Evolutionary conservation across 768 basidiomycete species (phyloP).

Genomic region (Tremella mesenterica): DNA sequence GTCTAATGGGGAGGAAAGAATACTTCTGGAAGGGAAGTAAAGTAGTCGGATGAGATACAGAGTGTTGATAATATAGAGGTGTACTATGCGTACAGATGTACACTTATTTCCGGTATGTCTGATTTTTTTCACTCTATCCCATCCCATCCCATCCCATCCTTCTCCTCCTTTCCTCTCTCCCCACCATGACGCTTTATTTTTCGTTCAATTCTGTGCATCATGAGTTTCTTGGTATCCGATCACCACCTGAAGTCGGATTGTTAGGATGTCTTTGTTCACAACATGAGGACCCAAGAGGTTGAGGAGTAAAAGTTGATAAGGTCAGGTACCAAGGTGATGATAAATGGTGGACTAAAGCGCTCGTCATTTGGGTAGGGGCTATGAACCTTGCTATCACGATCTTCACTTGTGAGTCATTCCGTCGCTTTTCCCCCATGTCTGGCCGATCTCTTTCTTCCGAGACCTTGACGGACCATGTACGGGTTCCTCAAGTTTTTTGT

Average conservation of each 20-base stretch:
- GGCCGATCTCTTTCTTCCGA: neutral
- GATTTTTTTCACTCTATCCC: neutral
- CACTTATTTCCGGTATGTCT: constrained; percentile 15
- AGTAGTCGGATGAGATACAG: too few relatives aligned
- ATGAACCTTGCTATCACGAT: constrained; percentile 15
- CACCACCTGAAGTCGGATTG: too few relatives aligned
- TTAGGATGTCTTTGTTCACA: too few relatives aligned
- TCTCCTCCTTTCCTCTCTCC: too few relatives aligned
- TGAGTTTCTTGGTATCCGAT: too few relatives aligned
- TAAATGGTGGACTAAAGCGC: constrained; percentile 7
- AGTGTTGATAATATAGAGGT: too few relatives aligned
- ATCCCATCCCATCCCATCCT: neutral
- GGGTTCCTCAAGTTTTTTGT: too few relatives aligned
- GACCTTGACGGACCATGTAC: too few relatives aligned
- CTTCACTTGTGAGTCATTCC: neutral
- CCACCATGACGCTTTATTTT: too few relatives aligned
- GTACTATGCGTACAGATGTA: constrained; percentile 18
- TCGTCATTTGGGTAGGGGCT: constrained; percentile 13
- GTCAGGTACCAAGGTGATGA: constrained; percentile 20
- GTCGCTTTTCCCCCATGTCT: neutral
- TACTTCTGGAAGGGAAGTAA: too few relatives aligned
- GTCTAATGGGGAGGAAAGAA: too few relatives aligned
- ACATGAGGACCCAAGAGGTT: neutral
- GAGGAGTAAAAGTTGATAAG: neutral
- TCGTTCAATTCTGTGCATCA: too few relatives aligned